Percentiles rank a stretch among this genome's conserved stretches.
Evolutionary conservation across 768 basidiomycete species (phyloP).

Genomic region (Porphyrellus cyaneotinctus): DNA sequence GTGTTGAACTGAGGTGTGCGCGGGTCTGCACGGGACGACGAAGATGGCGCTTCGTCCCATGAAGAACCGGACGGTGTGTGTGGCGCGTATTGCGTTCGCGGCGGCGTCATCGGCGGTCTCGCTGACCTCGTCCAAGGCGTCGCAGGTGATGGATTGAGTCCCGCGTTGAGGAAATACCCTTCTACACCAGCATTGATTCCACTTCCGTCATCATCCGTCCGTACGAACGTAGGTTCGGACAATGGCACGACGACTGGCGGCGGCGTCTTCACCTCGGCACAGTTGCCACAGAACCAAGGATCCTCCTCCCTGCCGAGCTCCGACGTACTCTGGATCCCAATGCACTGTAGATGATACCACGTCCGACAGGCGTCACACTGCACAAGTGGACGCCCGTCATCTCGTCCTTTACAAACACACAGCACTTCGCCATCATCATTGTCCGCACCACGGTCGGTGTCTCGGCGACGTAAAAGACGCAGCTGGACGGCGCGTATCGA

Average conservation of each 20-base stretch:
- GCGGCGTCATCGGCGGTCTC: conserved; percentile 47
- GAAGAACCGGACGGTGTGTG: conserved; percentile 37
- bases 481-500: conserved; percentile 59
- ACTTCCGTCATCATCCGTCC: conserved; percentile 48
- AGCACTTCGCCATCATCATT: conserved; percentile 48
- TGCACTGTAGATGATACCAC: conserved; percentile 82
- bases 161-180: conserved; percentile 51
- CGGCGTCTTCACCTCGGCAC: conserved; percentile 44
- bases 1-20: conserved; percentile 48
- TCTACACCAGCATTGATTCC: conserved; percentile 25
- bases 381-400: conserved; percentile 73
- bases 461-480: conserved; percentile 41
- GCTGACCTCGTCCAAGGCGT: conserved; percentile 42
- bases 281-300: conserved; percentile 67
- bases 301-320: conserved; percentile 76
- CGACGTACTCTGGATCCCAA: conserved; percentile 60
- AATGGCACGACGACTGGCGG: conserved; percentile 31
- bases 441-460: conserved; percentile 32
- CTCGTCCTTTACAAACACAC: conserved; percentile 64
- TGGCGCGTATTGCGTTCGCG: conserved; percentile 26
- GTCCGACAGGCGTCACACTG: conserved; percentile 77
- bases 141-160: conserved; percentile 52
- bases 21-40: conserved; percentile 50
- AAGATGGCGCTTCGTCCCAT: conserved; percentile 39
- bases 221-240: conserved; percentile 66